These are phyloP conservation scores for Trichoderma aggressivum DNA, from an alignment of 2,329 filamentous ascomycete species.

Conservation along the genomic window DNA sequence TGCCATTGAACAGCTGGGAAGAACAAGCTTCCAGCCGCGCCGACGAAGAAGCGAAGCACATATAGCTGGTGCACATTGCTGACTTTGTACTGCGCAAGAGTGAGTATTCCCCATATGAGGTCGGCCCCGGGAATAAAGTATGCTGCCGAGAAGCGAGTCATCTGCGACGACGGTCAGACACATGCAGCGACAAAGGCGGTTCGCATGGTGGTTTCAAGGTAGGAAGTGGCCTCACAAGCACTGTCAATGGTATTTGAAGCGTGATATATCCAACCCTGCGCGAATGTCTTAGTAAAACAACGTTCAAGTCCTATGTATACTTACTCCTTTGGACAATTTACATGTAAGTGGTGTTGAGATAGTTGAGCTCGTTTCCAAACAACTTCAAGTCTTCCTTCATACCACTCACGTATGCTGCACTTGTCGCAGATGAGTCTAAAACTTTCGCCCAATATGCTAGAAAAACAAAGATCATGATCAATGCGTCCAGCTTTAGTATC, in stretches of 20 bases:
- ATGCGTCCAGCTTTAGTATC: slow-evolving; percentile 50
- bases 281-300: neutral
- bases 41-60: slow-evolving; percentile 41
- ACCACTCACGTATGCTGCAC: slow-evolving; percentile 34
- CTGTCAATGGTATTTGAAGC: slow-evolving; percentile 21
- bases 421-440: slow-evolving; percentile 32
- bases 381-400: slow-evolving; percentile 50
- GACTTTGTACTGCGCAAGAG: slow-evolving; percentile 23
- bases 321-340: neutral
- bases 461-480: slow-evolving; percentile 56
- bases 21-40: slow-evolving; percentile 34
- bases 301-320: neutral
- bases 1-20: slow-evolving; percentile 35
- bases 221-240: neutral
- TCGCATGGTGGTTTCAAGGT: fast-evolving
- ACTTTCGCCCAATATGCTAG: slow-evolving; percentile 56
- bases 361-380: slow-evolving; percentile 52
- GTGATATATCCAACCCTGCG: slow-evolving; percentile 21
- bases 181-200: neutral
- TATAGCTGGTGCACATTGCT: slow-evolving; percentile 35
- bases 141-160: slow-evolving; percentile 25
- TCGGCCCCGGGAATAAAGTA: slow-evolving; percentile 34
- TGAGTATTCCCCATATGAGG: slow-evolving; percentile 27
- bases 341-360: slow-evolving; percentile 37
- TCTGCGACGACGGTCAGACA: slow-evolving; percentile 9